Base-by-base conservation (phyloP, 768 basidiomycete species). In the Boletus sp. region DNA sequence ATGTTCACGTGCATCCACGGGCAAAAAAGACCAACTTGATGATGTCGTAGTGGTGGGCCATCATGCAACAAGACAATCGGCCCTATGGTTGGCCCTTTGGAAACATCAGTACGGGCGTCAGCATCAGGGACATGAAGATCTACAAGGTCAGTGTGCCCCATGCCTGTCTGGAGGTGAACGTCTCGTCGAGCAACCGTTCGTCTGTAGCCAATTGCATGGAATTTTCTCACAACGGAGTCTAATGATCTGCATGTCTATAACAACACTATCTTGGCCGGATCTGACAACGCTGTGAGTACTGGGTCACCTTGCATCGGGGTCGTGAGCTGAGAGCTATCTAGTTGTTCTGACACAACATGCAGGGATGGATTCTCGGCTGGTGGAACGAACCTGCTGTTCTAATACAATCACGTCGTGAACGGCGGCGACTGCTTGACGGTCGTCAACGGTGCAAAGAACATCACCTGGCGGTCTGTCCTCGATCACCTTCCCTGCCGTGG, bases 351-450 rank as follows among this genome's bases (percentile, higher is more conserved):
- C 28, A 7, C 29, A 24, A 4, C 17, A 2, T 20, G 29, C 17
- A 46, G 28, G 14, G 15, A 46, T 8, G 45, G 45, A 12, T 30
- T 45, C 7, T 29, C 18, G 2, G 49, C 44, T 30, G 18, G 49
- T 15, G 42, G 49, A 51, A 51, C 55, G 8, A 39, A 56, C 20
- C 18, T 46, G 6, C 7, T 30, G 1, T 50, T 56, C n/a, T n/a
- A 50, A 30, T 37, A 54, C 39, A 85, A 85, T 54, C 65, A 78
- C 57, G 72, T 87, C 40, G 73, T 77, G 48, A 86, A 85, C 52
- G 84, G 83, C 4, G 84, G 86, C 54, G 84, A 86, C 64, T 86
- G 84, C 49, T 63, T 86, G 20, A 81, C 84, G 4, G 81, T 85
- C 42, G 78, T 79, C 1, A 83, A 70, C 61, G 83, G 83, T 15